Evolutionary conservation across 306 rosid genomes (phyloP).

Genomic region (Quillaja saponaria): DNA sequence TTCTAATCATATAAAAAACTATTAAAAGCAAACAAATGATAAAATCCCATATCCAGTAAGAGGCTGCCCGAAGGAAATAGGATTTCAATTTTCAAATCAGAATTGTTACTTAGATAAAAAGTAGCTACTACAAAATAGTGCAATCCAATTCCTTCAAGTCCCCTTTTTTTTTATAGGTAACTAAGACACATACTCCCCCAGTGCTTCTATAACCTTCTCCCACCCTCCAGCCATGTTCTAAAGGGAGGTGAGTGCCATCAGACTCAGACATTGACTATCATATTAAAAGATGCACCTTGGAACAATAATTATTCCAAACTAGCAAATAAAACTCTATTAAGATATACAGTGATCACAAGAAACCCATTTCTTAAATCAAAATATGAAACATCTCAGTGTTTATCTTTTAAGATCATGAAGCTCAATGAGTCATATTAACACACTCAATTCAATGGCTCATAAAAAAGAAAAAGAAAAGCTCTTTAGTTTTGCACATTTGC

Average conservation of each 20-base stretch:
- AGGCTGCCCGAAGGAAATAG: neutral
- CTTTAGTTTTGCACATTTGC: conserved; percentile 3
- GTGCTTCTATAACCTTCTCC: conserved; percentile 7
- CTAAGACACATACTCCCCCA: neutral
- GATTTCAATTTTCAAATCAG: conserved; percentile 23
- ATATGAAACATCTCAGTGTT: neutral
- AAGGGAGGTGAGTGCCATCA: neutral
- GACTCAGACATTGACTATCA: too few species aligned
- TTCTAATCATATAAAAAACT: conserved; percentile 18
- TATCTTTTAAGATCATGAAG: neutral
- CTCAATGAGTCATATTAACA: neutral
- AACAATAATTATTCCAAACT: neutral
- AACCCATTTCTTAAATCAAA: conserved; percentile 4
- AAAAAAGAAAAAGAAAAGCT: neutral
- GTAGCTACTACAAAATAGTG: conserved; percentile 8
- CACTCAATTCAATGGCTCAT: conserved; percentile 20
- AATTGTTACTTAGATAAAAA: neutral
- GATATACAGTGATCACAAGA: conserved; percentile 9
- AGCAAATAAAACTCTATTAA: conserved; percentile 17
- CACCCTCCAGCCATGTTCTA: neutral
- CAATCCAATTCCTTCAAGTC: conserved; percentile 8
- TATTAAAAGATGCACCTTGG: conserved; percentile 10
- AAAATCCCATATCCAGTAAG: conserved; percentile 24
- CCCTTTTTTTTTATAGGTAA: neutral
- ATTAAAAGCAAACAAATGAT: conserved; percentile 1